Evolutionary conservation across 306 rosid genomes (phyloP).

Genomic region (Begonia loranthoides): DNA sequence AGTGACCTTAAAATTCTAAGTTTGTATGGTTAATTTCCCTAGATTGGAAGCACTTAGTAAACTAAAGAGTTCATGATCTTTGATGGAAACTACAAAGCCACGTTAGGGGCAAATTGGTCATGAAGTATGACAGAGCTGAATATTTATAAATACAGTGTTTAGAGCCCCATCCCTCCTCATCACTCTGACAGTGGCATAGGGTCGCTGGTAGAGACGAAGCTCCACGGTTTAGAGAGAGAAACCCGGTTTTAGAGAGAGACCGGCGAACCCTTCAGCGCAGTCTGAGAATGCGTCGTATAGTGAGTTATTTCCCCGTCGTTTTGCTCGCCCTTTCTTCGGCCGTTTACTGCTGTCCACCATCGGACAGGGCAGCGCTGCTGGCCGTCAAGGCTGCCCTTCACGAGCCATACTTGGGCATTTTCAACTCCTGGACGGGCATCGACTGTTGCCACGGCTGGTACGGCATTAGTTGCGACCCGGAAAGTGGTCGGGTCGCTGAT

Average conservation of each 20-base stretch:
- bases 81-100: constrained; percentile 15
- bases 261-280: neutral
- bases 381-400: constrained; percentile 59
- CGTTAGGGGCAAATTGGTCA: constrained; percentile 50
- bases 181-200: neutral
- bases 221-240: too few species aligned
- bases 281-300: constrained; percentile 16
- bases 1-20: too few species aligned
- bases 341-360: constrained; percentile 48
- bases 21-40: too few species aligned
- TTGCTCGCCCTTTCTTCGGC: constrained; percentile 10
- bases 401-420: constrained; percentile 54
- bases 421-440: constrained; percentile 66
- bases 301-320: neutral
- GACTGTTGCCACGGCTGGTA: constrained; percentile 85
- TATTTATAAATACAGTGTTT: neutral
- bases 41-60: too few species aligned
- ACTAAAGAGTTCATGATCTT: constrained; percentile 1
- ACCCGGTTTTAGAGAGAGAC: neutral
- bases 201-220: too few species aligned
- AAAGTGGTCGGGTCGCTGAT: constrained; percentile 56
- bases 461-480: constrained; percentile 75
- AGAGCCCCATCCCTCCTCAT: constrained; percentile 8
- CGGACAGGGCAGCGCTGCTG: constrained; percentile 60
- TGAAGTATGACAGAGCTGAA: neutral